Conservation (phyloP, 129 eudicot genomes). For the Oenanthe sinensis region DNA sequence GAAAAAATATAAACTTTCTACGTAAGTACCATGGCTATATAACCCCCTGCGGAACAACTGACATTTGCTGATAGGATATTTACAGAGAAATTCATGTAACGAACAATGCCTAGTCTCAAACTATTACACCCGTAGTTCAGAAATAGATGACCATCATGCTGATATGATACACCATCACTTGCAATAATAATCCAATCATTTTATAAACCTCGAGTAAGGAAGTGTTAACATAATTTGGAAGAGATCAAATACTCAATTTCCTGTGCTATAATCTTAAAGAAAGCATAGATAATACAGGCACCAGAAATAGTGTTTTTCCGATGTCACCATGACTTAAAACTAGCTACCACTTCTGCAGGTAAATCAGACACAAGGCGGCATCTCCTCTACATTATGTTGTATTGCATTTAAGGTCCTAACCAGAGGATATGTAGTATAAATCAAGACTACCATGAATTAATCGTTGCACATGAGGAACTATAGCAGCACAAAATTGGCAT, state of each 20-base stretch:
- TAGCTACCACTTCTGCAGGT: too few relatives aligned
- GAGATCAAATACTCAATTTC: background rate
- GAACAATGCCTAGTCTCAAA: background rate
- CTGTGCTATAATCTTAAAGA: background rate
- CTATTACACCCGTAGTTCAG: background rate
- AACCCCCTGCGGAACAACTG: background rate
- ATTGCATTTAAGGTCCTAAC: background rate
- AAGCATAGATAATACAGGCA: background rate
- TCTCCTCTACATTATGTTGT: background rate
- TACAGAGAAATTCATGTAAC: background rate
- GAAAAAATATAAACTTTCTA: conserved; percentile 8
- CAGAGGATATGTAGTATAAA: background rate
- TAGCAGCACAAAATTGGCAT: background rate
- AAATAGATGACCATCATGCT: background rate
- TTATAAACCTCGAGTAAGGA: background rate
- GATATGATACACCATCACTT: background rate
- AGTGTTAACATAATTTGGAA: background rate
- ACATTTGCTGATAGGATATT: background rate
- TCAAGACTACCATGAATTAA: background rate
- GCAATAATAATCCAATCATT: background rate
- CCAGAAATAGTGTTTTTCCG: background rate
- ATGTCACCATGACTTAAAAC: background rate
- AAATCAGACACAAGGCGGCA: too few relatives aligned
- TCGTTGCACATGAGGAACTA: background rate
- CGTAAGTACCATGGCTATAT: conserved; percentile 6